A percentile compares a stretch with the other conserved stretches of the same genome.
phyloP scores from a whole-genome alignment of 208 protist species.

The Wallacemonas sp. region DNA sequence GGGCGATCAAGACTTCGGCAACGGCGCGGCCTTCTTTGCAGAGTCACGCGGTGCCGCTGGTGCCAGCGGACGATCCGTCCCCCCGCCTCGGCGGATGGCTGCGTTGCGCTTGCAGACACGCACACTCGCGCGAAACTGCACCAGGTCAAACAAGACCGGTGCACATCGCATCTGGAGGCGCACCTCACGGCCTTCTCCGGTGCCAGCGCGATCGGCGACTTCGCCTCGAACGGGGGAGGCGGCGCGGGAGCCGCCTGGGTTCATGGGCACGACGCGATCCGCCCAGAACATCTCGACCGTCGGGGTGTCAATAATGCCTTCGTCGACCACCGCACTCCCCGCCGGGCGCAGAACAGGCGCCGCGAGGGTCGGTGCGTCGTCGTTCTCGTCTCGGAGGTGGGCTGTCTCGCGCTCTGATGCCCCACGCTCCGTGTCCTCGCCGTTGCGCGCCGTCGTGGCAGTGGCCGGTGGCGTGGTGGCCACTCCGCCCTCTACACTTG shows the following conservation, averaged over 20 bases:
- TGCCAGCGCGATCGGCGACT: neutral
- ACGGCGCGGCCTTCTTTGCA: no score
- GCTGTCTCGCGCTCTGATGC: no score
- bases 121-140: constrained; percentile 64
- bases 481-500: neutral
- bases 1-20: no score
- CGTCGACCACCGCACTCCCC: constrained; percentile 29
- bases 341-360: neutral
- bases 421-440: no score
- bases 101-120: constrained; percentile 29
- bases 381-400: no score
- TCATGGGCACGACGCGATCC: neutral
- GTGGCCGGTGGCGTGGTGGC: no score
- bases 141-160: constrained; percentile 64
- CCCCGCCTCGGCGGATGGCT: constrained; percentile 13
- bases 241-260: neutral
- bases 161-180: neutral
- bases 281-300: constrained; percentile 65
- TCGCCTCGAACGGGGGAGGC: neutral
- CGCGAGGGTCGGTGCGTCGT: neutral
- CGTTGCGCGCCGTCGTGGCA: no score
- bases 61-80: no score
- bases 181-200: neutral
- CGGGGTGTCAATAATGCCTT: constrained; percentile 48
- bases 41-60: no score